Percentiles rank a stretch among this genome's conserved stretches.
These are phyloP conservation scores for Polytolypa hystricis DNA, from an alignment of 2,329 filamentous ascomycete species.

Conservation along the genomic window DNA sequence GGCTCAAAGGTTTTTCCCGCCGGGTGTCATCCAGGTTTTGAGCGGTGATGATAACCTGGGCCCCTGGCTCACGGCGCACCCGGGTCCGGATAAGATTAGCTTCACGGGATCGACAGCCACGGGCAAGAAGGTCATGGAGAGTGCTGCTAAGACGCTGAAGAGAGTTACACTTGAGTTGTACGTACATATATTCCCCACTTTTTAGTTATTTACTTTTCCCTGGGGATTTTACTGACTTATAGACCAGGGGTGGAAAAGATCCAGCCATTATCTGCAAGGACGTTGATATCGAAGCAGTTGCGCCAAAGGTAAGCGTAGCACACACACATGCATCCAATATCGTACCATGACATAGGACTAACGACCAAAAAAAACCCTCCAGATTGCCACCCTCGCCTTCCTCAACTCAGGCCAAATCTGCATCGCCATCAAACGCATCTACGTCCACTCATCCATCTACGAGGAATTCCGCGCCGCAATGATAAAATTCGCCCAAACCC, in stretches of 20 bases:
- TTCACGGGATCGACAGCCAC: slow-evolving; percentile 49
- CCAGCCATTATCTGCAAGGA: slow-evolving; percentile 44
- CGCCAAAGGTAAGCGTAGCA: slow-evolving; percentile 23
- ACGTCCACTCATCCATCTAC: slow-evolving; percentile 51
- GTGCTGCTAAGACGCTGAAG: slow-evolving; percentile 42
- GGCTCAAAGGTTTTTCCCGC: slow-evolving; percentile 38
- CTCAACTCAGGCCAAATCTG: slow-evolving; percentile 45
- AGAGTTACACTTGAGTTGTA: slow-evolving; percentile 40
- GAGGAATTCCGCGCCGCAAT: slow-evolving; percentile 42
- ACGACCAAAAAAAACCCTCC: slow-evolving; percentile 1
- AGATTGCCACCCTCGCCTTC: slow-evolving; percentile 39
- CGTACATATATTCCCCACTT: not conserved
- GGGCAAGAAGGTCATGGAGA: slow-evolving; percentile 39
- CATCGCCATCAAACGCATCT: slow-evolving; percentile 48
- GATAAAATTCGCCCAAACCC: slow-evolving; percentile 34
- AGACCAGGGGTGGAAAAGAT: slow-evolving; percentile 42
- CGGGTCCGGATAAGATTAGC: slow-evolving; percentile 45
- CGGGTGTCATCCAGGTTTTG: slow-evolving; percentile 46
- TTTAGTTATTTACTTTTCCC: too few species aligned
- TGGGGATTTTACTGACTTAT: too few species aligned
- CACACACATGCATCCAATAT: not conserved
- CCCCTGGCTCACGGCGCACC: slow-evolving; percentile 43
- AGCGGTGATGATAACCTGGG: slow-evolving; percentile 46
- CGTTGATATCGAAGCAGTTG: slow-evolving; percentile 38
- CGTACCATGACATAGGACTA: not conserved